phyloP scores from a whole-genome alignment of 768 basidiomycete genomes.

The Lanmaoa pseudosensibilis region DNA sequence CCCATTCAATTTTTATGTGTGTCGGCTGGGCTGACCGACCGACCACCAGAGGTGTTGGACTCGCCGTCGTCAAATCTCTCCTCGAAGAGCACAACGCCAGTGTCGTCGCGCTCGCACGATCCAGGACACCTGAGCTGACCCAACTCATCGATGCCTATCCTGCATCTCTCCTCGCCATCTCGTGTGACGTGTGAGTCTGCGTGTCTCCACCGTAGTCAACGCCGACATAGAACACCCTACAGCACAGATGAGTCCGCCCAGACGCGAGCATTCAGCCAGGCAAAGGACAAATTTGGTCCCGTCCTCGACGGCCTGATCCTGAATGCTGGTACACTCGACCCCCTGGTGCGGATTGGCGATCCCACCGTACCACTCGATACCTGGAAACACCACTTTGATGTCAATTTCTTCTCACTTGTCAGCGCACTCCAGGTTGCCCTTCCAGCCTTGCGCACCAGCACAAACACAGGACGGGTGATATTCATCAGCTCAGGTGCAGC shows the following conservation, averaged over 20 bases:
- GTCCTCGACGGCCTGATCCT: slow-evolving; percentile 74
- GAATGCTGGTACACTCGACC: slow-evolving; percentile 80
- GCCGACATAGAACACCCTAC: slow-evolving; percentile 4
- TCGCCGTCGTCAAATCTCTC: slow-evolving; percentile 71
- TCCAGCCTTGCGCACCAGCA: slow-evolving; percentile 64
- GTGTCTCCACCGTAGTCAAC: background rate
- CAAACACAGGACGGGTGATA: slow-evolving; percentile 63
- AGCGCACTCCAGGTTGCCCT: slow-evolving; percentile 64
- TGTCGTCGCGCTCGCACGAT: slow-evolving; percentile 78
- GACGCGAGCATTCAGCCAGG: slow-evolving; percentile 54
- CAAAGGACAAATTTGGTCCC: slow-evolving; percentile 52
- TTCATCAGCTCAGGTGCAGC: slow-evolving; percentile 89
- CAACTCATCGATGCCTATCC: slow-evolving; percentile 44
- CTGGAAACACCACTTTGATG: slow-evolving; percentile 76
- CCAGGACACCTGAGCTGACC: slow-evolving; percentile 61
- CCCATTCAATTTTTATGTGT: background rate
- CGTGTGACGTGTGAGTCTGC: slow-evolving; percentile 74
- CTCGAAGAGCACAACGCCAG: slow-evolving; percentile 59
- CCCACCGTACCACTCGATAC: slow-evolving; percentile 47
- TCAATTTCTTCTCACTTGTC: slow-evolving; percentile 87
- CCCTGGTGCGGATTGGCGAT: slow-evolving; percentile 59
- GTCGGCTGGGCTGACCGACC: slow-evolving; percentile 6
- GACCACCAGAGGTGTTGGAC: slow-evolving; percentile 65
- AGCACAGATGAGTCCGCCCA: slow-evolving; percentile 63
- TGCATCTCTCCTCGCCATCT: slow-evolving; percentile 48